A percentile compares a stretch with the other conserved stretches of the same genome.
Evolutionary conservation across 2,329 filamentous ascomycete genomes (phyloP).

Genomic region (Mycosphaerella arachidis): DNA sequence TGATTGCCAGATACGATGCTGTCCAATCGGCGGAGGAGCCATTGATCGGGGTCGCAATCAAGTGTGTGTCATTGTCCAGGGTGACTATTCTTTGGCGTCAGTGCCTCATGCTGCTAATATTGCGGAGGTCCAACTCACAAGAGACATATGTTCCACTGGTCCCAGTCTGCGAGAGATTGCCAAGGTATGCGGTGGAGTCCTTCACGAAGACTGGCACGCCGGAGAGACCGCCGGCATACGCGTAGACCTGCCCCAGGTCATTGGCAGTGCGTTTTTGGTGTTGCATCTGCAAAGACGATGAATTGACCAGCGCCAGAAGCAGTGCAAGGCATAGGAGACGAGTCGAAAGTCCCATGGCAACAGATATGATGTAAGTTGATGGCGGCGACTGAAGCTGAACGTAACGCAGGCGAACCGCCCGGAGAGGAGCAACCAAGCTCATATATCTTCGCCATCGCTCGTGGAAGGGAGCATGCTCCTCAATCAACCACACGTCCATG

Average conservation of each 20-base stretch:
- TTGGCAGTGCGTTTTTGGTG: not conserved
- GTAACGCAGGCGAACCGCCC: not conserved
- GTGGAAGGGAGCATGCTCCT: not conserved
- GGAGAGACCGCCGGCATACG: not conserved
- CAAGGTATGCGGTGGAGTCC: not conserved
- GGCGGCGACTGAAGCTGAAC: not conserved
- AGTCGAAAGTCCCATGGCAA: not conserved
- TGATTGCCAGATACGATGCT: not conserved
- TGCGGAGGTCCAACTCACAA: not conserved
- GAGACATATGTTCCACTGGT: slow-evolving; percentile 14
- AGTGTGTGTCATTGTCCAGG: not conserved
- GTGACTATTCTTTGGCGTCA: not conserved
- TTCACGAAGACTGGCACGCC: slow-evolving; percentile 1
- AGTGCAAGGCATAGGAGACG: not conserved
- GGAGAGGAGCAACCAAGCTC: not conserved
- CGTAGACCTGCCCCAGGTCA: not conserved
- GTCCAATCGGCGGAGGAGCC: not conserved
- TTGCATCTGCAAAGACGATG: not conserved
- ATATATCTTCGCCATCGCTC: not conserved
- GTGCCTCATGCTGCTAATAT: not conserved
- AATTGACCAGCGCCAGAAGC: not conserved
- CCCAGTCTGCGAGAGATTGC: not conserved
- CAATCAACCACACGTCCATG: not conserved
- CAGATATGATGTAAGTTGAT: not conserved
- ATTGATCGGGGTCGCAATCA: not conserved